phyloP scores from a whole-genome alignment of 805 yeast genomes.

The Kodamaea lidongshanica region DNA sequence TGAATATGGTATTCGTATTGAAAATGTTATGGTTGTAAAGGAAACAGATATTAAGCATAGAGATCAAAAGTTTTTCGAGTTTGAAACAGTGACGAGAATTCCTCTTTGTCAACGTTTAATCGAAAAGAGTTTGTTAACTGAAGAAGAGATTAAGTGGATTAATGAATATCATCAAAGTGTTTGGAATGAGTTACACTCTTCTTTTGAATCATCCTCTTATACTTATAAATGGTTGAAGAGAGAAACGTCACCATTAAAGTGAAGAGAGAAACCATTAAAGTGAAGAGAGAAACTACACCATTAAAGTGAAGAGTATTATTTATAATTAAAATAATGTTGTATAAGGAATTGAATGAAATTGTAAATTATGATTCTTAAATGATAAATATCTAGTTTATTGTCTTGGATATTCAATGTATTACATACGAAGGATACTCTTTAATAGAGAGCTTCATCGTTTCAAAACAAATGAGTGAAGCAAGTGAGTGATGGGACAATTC shows the following conservation, averaged over 20 bases:
- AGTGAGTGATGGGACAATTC: too few relatives aligned
- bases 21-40: slow-evolving; percentile 44
- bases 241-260: slow-evolving; percentile 33
- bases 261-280: too few relatives aligned
- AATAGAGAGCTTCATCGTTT: too few relatives aligned
- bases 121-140: slow-evolving; percentile 48
- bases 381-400: too few relatives aligned
- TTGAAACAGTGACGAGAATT: slow-evolving; percentile 78
- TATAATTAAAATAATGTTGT: too few relatives aligned
- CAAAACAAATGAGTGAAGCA: too few relatives aligned
- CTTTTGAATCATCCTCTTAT: slow-evolving; percentile 31
- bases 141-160: slow-evolving; percentile 62
- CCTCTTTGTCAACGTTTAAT: slow-evolving; percentile 81
- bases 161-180: slow-evolving; percentile 59
- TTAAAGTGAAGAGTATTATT: too few relatives aligned
- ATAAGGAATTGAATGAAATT: too few relatives aligned
- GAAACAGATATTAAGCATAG: slow-evolving; percentile 40
- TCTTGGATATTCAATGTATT: too few relatives aligned
- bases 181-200: slow-evolving; percentile 41
- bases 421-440: too few relatives aligned
- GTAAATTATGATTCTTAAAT: too few relatives aligned
- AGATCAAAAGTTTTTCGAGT: slow-evolving; percentile 54
- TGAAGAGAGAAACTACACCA: too few relatives aligned
- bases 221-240: slow-evolving; percentile 46
- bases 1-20: slow-evolving; percentile 54